These are phyloP conservation scores for Aureobasidium sp. DNA, from an alignment of 2,329 filamentous ascomycete genomes.

Conservation along the genomic window DNA sequence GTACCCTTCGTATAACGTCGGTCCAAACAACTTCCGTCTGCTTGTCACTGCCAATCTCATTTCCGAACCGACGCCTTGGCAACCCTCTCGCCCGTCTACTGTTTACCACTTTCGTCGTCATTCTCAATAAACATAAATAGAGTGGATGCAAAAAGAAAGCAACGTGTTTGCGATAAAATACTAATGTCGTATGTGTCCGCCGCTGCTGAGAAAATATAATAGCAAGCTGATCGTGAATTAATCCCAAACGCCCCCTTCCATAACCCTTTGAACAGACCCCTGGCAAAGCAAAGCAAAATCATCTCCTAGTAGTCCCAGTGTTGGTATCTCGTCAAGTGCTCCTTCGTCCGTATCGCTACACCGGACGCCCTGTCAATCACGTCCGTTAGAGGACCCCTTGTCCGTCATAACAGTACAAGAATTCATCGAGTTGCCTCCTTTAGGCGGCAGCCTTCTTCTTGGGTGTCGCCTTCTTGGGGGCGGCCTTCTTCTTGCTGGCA, in stretches of 20 bases:
- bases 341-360: slow-evolving; percentile 7
- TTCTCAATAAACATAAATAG: background rate
- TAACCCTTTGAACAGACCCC: slow-evolving; percentile 9
- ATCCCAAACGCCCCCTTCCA: slow-evolving; percentile 4
- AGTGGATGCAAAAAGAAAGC: background rate
- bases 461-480: slow-evolving; percentile 37
- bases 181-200: background rate
- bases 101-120: background rate
- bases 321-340: slow-evolving; percentile 15
- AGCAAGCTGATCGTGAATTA: slow-evolving; percentile 8
- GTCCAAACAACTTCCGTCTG: background rate
- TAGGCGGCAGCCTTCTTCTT: slow-evolving; percentile 32
- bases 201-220: background rate
- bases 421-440: background rate
- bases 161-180: slow-evolving; percentile 12
- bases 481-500: slow-evolving; percentile 38
- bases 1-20: background rate
- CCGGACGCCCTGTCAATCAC: slow-evolving; percentile 9
- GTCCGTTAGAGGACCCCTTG: slow-evolving; percentile 9
- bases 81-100: background rate
- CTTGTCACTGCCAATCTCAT: background rate
- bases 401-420: slow-evolving; percentile 10
- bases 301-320: slow-evolving; percentile 12
- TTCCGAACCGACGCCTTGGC: background rate
- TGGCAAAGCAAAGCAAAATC: slow-evolving; percentile 11